Evolutionary conservation across 2,329 filamentous ascomycete genomes (phyloP), one percentile per base, ranked within the genome.

Genomic region (Diplodia scrobiculata): DNA sequence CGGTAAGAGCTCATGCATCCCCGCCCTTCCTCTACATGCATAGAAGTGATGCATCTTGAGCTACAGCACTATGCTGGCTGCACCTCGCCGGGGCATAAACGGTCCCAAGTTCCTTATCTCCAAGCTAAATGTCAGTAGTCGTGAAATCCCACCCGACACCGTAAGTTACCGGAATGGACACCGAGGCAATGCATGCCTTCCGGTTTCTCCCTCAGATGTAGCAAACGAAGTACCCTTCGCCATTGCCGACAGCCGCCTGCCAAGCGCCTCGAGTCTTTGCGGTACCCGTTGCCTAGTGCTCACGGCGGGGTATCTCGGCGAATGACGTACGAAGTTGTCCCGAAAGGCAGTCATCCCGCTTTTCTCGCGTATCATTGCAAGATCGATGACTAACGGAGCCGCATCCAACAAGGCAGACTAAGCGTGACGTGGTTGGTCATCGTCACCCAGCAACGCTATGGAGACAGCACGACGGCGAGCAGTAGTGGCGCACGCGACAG

Each of bases 361-460:
- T 14, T 10, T 25, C 45, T 41, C 53, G 53, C 21, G 17, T 21
- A 58, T 36, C 41, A 58, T 14, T 36, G 34, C 54, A 21, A 45
- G 54, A 45, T 27, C 38, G 38, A 47, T 60, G 55, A 60, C 55
- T 60, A 47, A 47, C 38, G 54, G 19, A 19, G n/a, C 17, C 36
- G 32, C 32, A 36, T 36, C 38, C 19, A 45, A 34, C 54, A 36
- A 58, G 25, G 25, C 25, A 25, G 25, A 13, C 38, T 19, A 27
- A 19, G 58, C 58, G 58, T 62, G 58, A 62, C 58, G 58, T 62
- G 52, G 58, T 50, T 29, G 38, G 17, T 36, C 29, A 25, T 25
- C 14, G 17, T 38, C 7, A 32, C 41, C 47, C 38, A 60, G 27
- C 55, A 17, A 19, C 13, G 53, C 6, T 2, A 19, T 41, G 19